Conservation (phyloP, 2,329 filamentous ascomycete species). For the Biscogniauxia mediterranea region DNA sequence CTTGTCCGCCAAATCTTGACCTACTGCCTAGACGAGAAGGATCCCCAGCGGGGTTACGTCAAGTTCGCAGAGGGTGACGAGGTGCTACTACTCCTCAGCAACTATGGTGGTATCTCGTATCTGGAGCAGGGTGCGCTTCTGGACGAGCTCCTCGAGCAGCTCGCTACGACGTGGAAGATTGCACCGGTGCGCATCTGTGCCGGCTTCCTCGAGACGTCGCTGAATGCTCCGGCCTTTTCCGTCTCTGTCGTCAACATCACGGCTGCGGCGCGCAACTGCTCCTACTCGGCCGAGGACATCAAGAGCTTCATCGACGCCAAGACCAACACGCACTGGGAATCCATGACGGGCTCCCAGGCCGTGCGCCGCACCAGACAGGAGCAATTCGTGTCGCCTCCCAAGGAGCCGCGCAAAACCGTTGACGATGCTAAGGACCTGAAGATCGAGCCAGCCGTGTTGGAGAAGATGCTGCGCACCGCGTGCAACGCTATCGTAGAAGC, state of each 20-base stretch:
- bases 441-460: constrained; percentile 52
- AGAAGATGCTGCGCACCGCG: constrained; percentile 53
- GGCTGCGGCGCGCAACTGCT: constrained; percentile 42
- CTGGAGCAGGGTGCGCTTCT: constrained; percentile 55
- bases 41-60: constrained; percentile 50
- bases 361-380: constrained; percentile 36
- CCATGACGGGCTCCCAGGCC: constrained; percentile 46
- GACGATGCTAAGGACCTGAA: constrained; percentile 42
- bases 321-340: constrained; percentile 58
- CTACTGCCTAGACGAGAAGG: constrained; percentile 57
- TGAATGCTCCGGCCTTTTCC: constrained; percentile 70
- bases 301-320: constrained; percentile 63
- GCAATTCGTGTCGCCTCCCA: constrained; percentile 42
- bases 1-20: constrained; percentile 57
- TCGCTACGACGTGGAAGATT: constrained; percentile 46
- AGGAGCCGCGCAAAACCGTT: constrained; percentile 35
- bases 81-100: constrained; percentile 54
- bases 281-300: constrained; percentile 52
- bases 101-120: constrained; percentile 58
- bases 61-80: constrained; percentile 47
- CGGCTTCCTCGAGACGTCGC: constrained; percentile 68
- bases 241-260: constrained; percentile 63
- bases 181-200: constrained; percentile 54
- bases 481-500: constrained; percentile 54
- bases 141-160: constrained; percentile 52